phyloP scores from a whole-genome alignment of 2,329 filamentous ascomycete species.

The Sarocladium kiliense region DNA sequence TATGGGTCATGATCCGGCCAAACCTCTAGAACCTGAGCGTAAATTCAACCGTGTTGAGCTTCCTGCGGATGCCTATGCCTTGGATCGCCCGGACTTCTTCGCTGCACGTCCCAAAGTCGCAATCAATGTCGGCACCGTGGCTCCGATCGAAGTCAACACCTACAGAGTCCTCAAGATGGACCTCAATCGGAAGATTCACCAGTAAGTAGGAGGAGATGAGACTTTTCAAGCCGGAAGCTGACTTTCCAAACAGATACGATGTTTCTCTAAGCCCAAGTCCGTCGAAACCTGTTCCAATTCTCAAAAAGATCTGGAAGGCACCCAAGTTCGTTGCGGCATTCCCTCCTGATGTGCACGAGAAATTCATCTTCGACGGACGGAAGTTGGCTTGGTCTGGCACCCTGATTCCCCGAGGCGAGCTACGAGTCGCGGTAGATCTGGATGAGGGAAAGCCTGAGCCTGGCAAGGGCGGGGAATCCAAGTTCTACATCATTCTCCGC shows the following conservation, averaged over 20 bases:
- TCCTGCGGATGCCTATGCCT: conserved; percentile 50
- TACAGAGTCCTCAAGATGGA: conserved; percentile 59
- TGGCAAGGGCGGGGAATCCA: not conserved
- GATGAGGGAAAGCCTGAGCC: conserved; percentile 54
- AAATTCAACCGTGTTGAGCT: conserved; percentile 49
- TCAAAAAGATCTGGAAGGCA: conserved; percentile 74
- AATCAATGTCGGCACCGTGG: conserved; percentile 52
- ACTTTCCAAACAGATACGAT: not conserved
- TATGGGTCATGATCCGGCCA: conserved; percentile 40
- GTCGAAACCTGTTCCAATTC: conserved; percentile 57
- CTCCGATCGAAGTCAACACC: conserved; percentile 63
- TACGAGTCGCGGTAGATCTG: conserved; percentile 63
- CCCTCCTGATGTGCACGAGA: conserved; percentile 22
- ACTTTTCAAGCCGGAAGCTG: conserved; percentile 29
- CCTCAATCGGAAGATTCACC: conserved; percentile 60
- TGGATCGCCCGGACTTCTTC: conserved; percentile 27
- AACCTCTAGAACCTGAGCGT: conserved; percentile 25
- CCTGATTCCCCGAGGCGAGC: conserved; percentile 38
- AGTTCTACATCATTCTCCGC: conserved; percentile 56
- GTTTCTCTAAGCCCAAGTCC: conserved; percentile 16
- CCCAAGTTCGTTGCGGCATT: conserved; percentile 52
- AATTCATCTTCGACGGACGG: conserved; percentile 75
- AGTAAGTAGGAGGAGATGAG: conserved; percentile 68
- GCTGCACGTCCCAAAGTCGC: conserved; percentile 33
- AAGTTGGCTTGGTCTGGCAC: conserved; percentile 71